Evolutionary conservation across 306 rosid genomes (phyloP).

Genomic region (Gillenia trifoliata): DNA sequence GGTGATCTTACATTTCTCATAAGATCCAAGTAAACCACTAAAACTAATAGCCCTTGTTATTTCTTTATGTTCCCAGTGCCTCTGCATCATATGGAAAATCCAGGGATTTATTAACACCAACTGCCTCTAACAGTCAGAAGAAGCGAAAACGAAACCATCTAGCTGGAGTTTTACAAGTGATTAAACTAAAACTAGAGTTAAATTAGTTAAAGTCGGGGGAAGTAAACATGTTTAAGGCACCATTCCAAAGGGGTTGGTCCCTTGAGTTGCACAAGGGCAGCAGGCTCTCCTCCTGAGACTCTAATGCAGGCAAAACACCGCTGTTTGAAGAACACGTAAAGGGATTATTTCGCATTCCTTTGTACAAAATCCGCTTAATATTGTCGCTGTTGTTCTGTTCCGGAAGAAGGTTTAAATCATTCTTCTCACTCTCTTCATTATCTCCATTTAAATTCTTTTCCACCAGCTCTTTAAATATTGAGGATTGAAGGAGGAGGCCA

Average conservation of each 20-base stretch:
- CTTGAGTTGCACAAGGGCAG: slow-evolving; percentile 30
- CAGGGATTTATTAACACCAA: background rate
- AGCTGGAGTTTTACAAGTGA: background rate
- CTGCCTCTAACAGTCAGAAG: background rate
- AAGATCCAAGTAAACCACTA: background rate
- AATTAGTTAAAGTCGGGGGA: slow-evolving; percentile 15
- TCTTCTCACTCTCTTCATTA: slow-evolving; percentile 28
- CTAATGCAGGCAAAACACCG: slow-evolving; percentile 34
- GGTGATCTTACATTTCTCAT: background rate
- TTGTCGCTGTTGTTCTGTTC: slow-evolving; percentile 16
- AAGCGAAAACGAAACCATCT: background rate
- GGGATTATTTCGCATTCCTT: slow-evolving; percentile 15
- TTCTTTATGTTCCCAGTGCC: background rate
- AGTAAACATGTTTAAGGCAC: slow-evolving; percentile 29
- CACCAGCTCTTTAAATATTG: slow-evolving; percentile 59
- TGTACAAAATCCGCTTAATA: slow-evolving; percentile 26
- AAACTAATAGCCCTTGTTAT: background rate
- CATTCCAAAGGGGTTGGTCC: slow-evolving; percentile 34
- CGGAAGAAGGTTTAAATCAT: slow-evolving; percentile 24
- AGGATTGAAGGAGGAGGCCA: slow-evolving; percentile 72
- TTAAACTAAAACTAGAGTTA: background rate
- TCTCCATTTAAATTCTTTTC: slow-evolving; percentile 46
- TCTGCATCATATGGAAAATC: background rate
- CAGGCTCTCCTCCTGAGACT: slow-evolving; percentile 37
- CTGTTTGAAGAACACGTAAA: slow-evolving; percentile 19